Evolutionary conservation across 1,284 basidiomycete species (phyloP), one percentile per base, ranked within the genome.

Genomic region (Moesziomyces globuligerus): DNA sequence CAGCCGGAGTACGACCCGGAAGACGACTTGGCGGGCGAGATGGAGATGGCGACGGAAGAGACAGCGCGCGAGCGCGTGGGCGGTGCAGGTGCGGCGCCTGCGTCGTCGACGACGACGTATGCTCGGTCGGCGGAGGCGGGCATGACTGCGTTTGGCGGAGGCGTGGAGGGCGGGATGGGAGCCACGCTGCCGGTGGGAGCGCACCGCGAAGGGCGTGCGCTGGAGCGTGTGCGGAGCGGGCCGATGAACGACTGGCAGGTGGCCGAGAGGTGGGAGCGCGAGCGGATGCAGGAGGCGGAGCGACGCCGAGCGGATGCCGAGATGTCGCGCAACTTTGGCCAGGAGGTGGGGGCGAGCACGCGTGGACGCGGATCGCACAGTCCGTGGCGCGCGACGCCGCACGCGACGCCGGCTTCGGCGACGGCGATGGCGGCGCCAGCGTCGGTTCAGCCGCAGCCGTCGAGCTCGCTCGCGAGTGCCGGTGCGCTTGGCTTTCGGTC

Each of bases 321-420:
- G 29, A 62, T 73, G 71, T 69, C 67, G 34, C 60, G 71, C 37
- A 73, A 65, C 38, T 73, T 73, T 46, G 71, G 71, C 2, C 57
- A 73, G 32, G 71, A 70, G 29, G 61, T 73, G 5, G 68, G 68
- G 15, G 68, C 54, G 10, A 65, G 61, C 25, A 70, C 56, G 6
- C 49, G 71, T 3, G 71, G 71, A 9, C 51, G 68, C 39, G 71
- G 66, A 8, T 57, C 57, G 17, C 56, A 62, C 20, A 70, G 66
- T 39, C 71, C 66, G 4, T 73, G 71, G 71, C 53, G 70, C 6
- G 45, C 48, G 8, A 28, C 48, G 13, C n/a, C 44, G 3, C 41
- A 52, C 7, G 21, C 44, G 20, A 11, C 46, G 20, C 21, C 52
- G 9, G 23, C 26, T 32, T 28, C 45, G 20, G 21, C 37, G 23